Conservation (phyloP, 257 asterid genomes). For the Phtheirospermum japonicum region DNA sequence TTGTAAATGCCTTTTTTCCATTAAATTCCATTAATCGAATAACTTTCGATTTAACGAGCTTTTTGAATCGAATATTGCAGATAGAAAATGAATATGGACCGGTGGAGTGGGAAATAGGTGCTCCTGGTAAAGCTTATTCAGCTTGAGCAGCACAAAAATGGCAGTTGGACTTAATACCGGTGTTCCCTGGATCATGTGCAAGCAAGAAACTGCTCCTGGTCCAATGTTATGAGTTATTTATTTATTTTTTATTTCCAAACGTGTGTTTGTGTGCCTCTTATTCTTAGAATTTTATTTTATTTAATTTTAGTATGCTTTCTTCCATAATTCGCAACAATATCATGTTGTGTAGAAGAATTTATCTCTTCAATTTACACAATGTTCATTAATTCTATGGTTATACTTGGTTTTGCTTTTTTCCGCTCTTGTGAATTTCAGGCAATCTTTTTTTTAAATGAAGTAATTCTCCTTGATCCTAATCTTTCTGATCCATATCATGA, state of each 20-base stretch:
- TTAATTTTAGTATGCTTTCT: no score
- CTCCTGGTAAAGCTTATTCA: slow-evolving; percentile 86
- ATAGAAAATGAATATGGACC: slow-evolving; percentile 97
- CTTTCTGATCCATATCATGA: slow-evolving; percentile 69
- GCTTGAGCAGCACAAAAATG: slow-evolving; percentile 92
- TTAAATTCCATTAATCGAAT: no score
- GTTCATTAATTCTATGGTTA: no score
- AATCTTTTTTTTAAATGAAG: slow-evolving; percentile 53
- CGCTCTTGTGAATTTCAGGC: slow-evolving; percentile 51
- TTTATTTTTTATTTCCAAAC: not conserved
- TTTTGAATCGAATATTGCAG: no score
- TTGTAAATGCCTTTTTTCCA: no score
- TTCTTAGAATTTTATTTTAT: no score
- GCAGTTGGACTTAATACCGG: slow-evolving; percentile 80
- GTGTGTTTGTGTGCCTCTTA: slow-evolving; percentile 11
- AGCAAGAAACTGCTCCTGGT: slow-evolving; percentile 92
- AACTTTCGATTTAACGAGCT: no score
- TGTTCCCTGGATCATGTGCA: slow-evolving; percentile 99
- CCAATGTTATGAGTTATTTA: slow-evolving; percentile 48
- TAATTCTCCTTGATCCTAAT: slow-evolving; percentile 77
- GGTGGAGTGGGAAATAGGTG: slow-evolving; percentile 81
- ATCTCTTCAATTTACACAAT: no score
- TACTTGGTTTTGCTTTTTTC: slow-evolving; percentile 16
- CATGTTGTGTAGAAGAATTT: no score
- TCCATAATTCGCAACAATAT: no score